Percentiles rank a stretch among this genome's conserved stretches.
Evolutionary conservation across 2,329 filamentous ascomycete species (phyloP).

Genomic region (Ilyonectria sp.): DNA sequence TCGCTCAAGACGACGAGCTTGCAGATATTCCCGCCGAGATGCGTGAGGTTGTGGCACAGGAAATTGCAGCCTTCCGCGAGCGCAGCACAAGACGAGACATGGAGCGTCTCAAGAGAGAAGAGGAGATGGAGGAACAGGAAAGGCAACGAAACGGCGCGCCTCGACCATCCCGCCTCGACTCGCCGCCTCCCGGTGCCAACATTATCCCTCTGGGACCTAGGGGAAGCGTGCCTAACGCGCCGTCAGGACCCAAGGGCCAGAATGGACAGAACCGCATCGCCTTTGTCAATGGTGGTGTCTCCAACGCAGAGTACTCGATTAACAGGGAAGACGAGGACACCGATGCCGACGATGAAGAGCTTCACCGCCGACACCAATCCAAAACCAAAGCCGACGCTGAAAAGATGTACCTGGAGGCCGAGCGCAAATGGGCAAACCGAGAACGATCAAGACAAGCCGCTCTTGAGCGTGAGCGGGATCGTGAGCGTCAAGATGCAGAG

Average conservation of each 20-base stretch:
- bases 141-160: conserved; percentile 77
- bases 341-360: conserved; percentile 88
- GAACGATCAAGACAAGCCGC: conserved; percentile 89
- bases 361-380: conserved; percentile 79
- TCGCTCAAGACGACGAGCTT: conserved; percentile 91
- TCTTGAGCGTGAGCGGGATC: conserved; percentile 85
- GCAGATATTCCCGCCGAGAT: conserved; percentile 96
- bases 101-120: conserved; percentile 88
- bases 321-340: conserved; percentile 88
- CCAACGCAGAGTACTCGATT: conserved; percentile 71
- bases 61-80: conserved; percentile 95
- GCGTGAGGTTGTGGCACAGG: conserved; percentile 93
- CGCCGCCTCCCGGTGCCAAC: conserved; percentile 80
- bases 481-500: conserved; percentile 82
- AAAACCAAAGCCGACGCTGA: conserved; percentile 84
- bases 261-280: conserved; percentile 74
- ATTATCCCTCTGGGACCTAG: conserved; percentile 55
- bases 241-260: conserved; percentile 76
- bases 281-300: conserved; percentile 85
- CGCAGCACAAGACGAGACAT: conserved; percentile 90
- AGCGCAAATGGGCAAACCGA: conserved; percentile 91
- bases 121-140: conserved; percentile 92
- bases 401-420: conserved; percentile 86
- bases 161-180: conserved; percentile 78
- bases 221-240: conserved; percentile 78